Conservation (phyloP, 2,329 filamentous ascomycete species). For the Beauveria australis region DNA sequence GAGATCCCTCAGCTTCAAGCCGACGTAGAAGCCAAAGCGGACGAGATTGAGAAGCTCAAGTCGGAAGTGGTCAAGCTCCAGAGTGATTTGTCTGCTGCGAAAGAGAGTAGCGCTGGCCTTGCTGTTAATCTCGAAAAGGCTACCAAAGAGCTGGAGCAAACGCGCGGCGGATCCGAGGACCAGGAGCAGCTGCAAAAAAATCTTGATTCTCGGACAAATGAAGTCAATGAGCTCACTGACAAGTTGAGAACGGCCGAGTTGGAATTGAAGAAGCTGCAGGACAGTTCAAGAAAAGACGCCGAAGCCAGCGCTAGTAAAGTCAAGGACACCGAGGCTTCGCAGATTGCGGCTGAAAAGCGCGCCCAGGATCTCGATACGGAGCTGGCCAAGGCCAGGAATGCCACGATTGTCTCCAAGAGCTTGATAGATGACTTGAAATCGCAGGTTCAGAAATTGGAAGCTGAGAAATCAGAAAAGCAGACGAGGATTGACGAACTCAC, state of each 20-base stretch:
- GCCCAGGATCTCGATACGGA: conserved; percentile 32
- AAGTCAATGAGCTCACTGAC: conserved; percentile 43
- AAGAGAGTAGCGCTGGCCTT: conserved; percentile 62
- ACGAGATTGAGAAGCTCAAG: conserved; percentile 63
- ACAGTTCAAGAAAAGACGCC: conserved; percentile 26
- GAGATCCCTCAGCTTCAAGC: conserved; percentile 76
- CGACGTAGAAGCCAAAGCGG: conserved; percentile 61
- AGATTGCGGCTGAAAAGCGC: conserved; percentile 27
- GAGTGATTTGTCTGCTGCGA: conserved; percentile 60
- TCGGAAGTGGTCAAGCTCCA: conserved; percentile 60
- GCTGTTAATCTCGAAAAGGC: conserved; percentile 59
- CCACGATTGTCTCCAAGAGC: conserved; percentile 34
- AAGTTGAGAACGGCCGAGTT: conserved; percentile 35
- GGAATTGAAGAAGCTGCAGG: conserved; percentile 37
- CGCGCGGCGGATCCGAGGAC: conserved; percentile 30
- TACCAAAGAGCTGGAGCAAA: conserved; percentile 51
- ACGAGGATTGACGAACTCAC: conserved; percentile 32
- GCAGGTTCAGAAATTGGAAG: conserved; percentile 29
- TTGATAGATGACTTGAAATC: conserved; percentile 28
- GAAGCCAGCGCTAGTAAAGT: conserved; percentile 23
- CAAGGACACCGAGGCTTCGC: conserved; percentile 28
- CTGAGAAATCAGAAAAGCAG: conserved; percentile 24
- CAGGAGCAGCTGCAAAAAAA: conserved; percentile 41
- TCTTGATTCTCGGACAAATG: conserved; percentile 37
- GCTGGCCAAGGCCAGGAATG: conserved; percentile 29